Conservation (phyloP, 139 green algal genomes). For the Chlorella ohadii region DNA sequence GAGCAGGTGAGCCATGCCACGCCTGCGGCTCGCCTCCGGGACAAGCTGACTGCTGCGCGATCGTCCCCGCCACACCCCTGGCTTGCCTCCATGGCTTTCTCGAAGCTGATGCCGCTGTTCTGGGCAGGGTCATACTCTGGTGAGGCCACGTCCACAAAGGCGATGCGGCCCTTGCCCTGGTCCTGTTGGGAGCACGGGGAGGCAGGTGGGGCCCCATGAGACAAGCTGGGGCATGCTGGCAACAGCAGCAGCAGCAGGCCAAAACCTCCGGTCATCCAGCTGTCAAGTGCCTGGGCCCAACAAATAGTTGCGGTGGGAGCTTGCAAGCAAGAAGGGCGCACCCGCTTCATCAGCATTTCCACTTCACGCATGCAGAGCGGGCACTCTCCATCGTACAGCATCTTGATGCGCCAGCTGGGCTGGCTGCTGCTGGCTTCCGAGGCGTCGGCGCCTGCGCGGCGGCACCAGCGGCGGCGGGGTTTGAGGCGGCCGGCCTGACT, state of each 20-base stretch:
- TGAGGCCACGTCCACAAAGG: constrained; percentile 92
- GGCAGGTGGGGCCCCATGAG: too few species aligned
- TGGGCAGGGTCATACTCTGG: constrained; percentile 70
- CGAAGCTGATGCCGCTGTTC: constrained; percentile 84
- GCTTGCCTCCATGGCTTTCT: constrained; percentile 51
- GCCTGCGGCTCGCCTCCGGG: too few species aligned
- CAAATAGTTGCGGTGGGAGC: too few species aligned
- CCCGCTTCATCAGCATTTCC: constrained; percentile 82
- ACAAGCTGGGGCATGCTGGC: too few species aligned
- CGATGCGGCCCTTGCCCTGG: constrained; percentile 69
- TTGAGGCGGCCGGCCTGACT: too few species aligned
- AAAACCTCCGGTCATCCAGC: too few species aligned
- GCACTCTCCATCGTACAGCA: constrained; percentile 85
- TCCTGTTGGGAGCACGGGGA: constrained; percentile 37
- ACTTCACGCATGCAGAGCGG: constrained; percentile 95
- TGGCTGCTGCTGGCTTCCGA: constrained; percentile 7
- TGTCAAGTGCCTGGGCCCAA: too few species aligned
- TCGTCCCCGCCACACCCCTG: too few species aligned
- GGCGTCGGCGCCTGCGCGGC: not conserved
- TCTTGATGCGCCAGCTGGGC: constrained; percentile 75
- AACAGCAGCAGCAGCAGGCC: too few species aligned
- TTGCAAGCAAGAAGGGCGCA: too few species aligned
- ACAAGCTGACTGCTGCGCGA: too few species aligned
- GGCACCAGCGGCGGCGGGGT: not conserved
- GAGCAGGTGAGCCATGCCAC: too few species aligned